Evolutionary conservation across 2,329 filamentous ascomycete species (phyloP), one percentile per base, ranked within the genome.

Genomic region (Chalaropsis thielavioides): DNA sequence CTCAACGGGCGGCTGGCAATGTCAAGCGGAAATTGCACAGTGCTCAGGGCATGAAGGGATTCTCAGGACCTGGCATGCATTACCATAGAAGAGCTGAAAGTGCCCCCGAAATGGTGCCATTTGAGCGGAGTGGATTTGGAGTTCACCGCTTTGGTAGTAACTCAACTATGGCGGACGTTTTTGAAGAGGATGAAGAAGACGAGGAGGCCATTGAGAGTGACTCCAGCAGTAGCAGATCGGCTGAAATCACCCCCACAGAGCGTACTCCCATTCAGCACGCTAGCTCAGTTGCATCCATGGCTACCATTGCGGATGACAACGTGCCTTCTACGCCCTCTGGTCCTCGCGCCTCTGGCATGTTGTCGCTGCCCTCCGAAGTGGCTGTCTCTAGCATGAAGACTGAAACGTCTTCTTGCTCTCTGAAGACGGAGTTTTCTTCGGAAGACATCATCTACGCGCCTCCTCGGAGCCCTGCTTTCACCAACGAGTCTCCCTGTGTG

Each of bases 151-250:
- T 85, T 62, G 81, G 81, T 46, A 87, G 84, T 72, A 83, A 82
- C 69, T 85, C 86, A 0, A 86, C 86, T 0, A 92, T 94, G 88
- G 88, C 86, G 0, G 89, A 92, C 72, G 89, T 94, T 0, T 94
- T 92, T 68, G 89, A 94, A 71, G 89, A 92, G 70, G 89, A 92
- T 35, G 77, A 78, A 2, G 80, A 84, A 13, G 76, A 76, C 64
- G 74, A 73, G 24, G 74, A 76, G 40, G 69, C 68, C 2, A 75
- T 75, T 7, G 67, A 67, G 15, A 68, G 66, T 59, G 67, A 66
- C n/a, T 67, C 65, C 1, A 64, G 62, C 17, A 67, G 65, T 27
- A 62, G 59, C 51, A 64, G 65, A 59, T 67, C 65, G 1, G 65
- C 62, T 15, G 65, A 67, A 43, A 64, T 67, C 10, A 67, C 65